A percentile compares a stretch with the other conserved stretches of the same genome.
Conservation (phyloP, 169 alveolate genomes). For the Fabrea salina region DNA sequence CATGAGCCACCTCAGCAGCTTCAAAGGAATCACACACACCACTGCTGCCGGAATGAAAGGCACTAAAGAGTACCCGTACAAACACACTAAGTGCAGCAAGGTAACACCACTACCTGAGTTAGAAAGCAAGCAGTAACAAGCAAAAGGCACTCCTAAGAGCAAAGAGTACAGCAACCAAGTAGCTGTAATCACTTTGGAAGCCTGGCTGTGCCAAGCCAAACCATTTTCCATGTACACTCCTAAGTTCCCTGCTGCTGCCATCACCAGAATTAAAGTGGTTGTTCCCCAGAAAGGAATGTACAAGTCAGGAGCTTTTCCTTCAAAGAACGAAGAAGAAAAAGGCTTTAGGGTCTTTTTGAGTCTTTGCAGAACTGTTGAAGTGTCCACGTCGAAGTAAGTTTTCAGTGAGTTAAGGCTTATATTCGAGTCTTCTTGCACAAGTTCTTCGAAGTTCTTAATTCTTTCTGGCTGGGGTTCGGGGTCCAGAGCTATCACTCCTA, state of each 20-base stretch:
- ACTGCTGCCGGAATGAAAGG: slow-evolving; percentile 49
- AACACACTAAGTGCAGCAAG: slow-evolving; percentile 34
- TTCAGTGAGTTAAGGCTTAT: background rate
- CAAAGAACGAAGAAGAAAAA: background rate
- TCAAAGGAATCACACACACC: background rate
- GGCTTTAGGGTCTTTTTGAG: background rate
- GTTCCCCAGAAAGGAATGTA: slow-evolving; percentile 64
- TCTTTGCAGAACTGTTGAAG: background rate
- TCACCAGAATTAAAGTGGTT: slow-evolving; percentile 49
- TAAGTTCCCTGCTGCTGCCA: slow-evolving; percentile 48
- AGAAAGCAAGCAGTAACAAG: background rate
- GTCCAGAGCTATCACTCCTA: too few species aligned
- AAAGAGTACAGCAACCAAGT: background rate
- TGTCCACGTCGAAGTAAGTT: background rate
- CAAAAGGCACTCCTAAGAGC: background rate
- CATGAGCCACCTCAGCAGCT: background rate
- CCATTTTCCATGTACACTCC: background rate
- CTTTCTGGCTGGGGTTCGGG: too few species aligned
- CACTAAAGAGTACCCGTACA: slow-evolving; percentile 57
- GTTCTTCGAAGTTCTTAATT: too few species aligned
- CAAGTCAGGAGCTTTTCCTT: slow-evolving; percentile 42
- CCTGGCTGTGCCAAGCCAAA: background rate
- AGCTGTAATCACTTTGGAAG: background rate
- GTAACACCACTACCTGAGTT: background rate
- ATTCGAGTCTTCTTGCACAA: background rate